Evolutionary conservation across 345 rosid species (phyloP).

Genomic region (Excoecaria cochinchinensis): DNA sequence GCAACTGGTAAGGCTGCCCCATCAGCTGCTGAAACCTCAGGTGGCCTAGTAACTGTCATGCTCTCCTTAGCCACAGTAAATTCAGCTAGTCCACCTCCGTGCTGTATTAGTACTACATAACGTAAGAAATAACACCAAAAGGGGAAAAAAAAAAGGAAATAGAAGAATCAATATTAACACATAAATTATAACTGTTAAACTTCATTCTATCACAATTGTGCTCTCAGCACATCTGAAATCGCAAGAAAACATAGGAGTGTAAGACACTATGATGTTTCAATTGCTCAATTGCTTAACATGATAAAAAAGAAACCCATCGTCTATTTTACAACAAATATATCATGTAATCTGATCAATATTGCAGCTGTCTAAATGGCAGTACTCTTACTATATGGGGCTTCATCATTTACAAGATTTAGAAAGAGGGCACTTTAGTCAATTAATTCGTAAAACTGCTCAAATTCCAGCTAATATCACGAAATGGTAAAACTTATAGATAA

Average conservation of each 20-base stretch:
- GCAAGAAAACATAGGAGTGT: no score
- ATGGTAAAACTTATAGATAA: background rate
- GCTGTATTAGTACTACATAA: constrained; percentile 13
- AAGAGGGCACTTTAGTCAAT: background rate
- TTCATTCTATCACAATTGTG: background rate
- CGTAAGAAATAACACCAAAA: background rate
- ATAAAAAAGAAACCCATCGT: background rate
- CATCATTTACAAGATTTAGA: background rate
- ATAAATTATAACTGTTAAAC: background rate
- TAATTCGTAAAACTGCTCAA: background rate
- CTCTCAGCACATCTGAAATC: background rate
- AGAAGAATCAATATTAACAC: background rate
- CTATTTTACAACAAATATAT: background rate
- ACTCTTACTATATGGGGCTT: background rate
- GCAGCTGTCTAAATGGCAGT: background rate
- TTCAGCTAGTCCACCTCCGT: constrained; percentile 30
- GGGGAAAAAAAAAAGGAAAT: background rate
- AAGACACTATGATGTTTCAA: background rate
- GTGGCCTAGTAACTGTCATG: constrained; percentile 23
- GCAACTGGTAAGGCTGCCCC: constrained; percentile 23
- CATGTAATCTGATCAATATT: background rate
- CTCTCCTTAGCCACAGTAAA: constrained; percentile 24
- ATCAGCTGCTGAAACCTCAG: constrained; percentile 29
- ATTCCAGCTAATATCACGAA: background rate
- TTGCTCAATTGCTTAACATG: background rate